Evolutionary conservation across 176 grass and related monocot genomes (phyloP).

Genomic region (Bromus sterilis): DNA sequence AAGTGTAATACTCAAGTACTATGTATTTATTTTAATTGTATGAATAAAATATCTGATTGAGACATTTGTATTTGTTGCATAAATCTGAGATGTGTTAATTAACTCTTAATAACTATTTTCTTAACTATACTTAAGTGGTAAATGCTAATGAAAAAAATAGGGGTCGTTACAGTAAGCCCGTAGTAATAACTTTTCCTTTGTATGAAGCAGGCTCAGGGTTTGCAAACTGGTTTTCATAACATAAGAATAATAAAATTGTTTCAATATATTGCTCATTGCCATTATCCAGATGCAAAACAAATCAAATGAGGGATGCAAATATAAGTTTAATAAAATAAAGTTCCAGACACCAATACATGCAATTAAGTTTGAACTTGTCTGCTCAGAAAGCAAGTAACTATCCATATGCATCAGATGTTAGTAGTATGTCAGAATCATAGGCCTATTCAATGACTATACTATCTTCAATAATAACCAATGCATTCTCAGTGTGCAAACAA

Average conservation of each 20-base stretch:
- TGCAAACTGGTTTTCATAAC: slow-evolving; percentile 62
- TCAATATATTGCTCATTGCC: slow-evolving; percentile 24
- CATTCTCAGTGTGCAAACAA: neutral
- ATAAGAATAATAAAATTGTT: neutral
- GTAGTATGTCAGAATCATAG: neutral
- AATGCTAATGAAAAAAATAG: too few species aligned
- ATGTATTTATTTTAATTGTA: too few species aligned
- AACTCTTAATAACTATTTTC: too few species aligned
- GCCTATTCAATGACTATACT: neutral
- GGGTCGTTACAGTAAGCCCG: too few species aligned
- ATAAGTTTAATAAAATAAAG: slow-evolving; percentile 18
- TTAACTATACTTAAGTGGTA: too few species aligned
- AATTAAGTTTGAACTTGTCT: neutral
- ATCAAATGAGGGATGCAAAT: neutral
- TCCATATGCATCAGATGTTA: neutral
- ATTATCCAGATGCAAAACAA: neutral
- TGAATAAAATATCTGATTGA: too few species aligned
- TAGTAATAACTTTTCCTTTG: slow-evolving; percentile 66
- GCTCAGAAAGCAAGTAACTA: neutral
- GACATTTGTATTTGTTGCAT: too few species aligned
- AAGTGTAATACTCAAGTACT: too few species aligned
- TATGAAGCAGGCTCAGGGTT: slow-evolving; percentile 53
- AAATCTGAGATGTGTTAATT: too few species aligned
- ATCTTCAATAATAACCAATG: neutral
- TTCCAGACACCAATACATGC: neutral